These are phyloP conservation scores for Blastocystis sp. DNA, from an alignment of 352 stramenopile genomes.

Conservation along the genomic window DNA sequence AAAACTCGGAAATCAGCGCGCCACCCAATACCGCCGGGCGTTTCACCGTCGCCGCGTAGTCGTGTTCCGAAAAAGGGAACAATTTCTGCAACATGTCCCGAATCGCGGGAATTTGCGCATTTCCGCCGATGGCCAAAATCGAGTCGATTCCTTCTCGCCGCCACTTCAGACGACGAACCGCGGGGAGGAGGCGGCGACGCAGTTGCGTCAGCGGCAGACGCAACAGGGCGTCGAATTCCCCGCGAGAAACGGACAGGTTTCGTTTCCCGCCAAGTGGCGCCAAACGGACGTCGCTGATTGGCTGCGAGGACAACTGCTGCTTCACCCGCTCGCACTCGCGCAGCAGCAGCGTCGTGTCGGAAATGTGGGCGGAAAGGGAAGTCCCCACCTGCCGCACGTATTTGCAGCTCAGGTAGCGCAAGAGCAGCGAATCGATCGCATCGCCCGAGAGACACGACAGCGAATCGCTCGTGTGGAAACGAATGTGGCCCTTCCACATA, in stretches of 20 bases:
- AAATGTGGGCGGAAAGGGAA: background rate
- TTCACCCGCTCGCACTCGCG: slow-evolving; percentile 13
- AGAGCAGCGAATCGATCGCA: background rate
- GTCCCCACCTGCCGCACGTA: background rate
- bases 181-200: background rate
- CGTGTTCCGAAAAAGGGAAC: slow-evolving; percentile 32
- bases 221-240: slow-evolving; percentile 30
- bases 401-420: slow-evolving; percentile 10
- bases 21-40: background rate
- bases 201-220: slow-evolving; percentile 13
- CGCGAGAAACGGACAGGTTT: background rate
- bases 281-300: background rate
- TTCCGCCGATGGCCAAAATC: slow-evolving; percentile 9
- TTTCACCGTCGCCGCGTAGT: background rate
- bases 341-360: background rate
- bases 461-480: background rate
- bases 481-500: background rate
- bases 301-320: background rate
- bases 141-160: background rate
- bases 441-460: background rate
- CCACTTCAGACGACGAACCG: background rate
- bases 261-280: background rate
- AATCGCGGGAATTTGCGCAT: slow-evolving; percentile 27
- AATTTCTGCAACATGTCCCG: background rate
- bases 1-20: background rate